Conservation (phyloP, 129 eudicot species). For the Lactuca sativa region DNA sequence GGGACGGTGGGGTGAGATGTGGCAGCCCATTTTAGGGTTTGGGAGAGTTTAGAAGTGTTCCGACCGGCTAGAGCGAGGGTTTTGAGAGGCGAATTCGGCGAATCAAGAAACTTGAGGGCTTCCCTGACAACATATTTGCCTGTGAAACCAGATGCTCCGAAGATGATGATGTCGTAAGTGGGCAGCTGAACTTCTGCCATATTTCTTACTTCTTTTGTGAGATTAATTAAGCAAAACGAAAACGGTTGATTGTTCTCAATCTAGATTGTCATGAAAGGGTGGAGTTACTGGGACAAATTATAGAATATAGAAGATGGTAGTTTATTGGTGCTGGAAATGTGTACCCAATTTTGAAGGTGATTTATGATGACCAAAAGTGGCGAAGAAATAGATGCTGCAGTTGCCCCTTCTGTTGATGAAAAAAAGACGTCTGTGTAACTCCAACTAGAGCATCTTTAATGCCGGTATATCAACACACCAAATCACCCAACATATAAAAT, state of each 20-base stretch:
- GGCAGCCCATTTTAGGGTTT: slow-evolving; percentile 79
- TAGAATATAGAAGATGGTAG: neutral
- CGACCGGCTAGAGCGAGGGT: slow-evolving; percentile 89
- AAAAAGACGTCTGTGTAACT: no score
- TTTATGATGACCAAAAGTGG: neutral
- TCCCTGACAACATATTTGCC: slow-evolving; percentile 86
- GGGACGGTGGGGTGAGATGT: slow-evolving; percentile 57
- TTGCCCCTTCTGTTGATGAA: no score
- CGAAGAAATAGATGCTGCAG: neutral
- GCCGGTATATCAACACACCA: no score
- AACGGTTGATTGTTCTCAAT: neutral
- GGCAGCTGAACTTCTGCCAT: slow-evolving; percentile 28
- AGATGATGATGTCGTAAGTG: slow-evolving; percentile 65
- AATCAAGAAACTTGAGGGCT: slow-evolving; percentile 75
- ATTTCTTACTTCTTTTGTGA: slow-evolving; percentile 6
- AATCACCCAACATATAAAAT: no score
- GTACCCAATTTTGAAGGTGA: slow-evolving; percentile 1
- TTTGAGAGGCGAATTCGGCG: slow-evolving; percentile 56
- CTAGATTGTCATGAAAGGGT: neutral
- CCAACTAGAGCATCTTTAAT: no score
- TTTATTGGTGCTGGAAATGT: neutral
- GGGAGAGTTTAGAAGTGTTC: slow-evolving; percentile 45
- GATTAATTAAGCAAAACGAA: neutral
- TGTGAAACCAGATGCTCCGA: slow-evolving; percentile 98
- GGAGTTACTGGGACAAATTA: neutral